Conservation (phyloP, 1,139 yeast species). For the Blastobotrys elegans region DNA sequence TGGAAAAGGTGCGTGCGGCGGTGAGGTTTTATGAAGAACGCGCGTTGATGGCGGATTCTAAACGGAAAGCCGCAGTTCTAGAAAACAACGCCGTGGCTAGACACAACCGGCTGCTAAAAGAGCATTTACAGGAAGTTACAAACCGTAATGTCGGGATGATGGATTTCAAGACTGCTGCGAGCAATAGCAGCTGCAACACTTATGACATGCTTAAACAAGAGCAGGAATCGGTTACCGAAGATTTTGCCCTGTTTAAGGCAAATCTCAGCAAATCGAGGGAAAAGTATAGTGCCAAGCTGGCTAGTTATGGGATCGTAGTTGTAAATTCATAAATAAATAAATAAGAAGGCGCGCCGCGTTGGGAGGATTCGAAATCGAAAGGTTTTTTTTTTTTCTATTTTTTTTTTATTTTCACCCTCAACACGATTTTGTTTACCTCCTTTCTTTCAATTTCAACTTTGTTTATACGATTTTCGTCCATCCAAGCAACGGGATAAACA, state of each 20-base stretch:
- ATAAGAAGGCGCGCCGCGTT: too few relatives aligned
- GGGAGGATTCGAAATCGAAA: background rate
- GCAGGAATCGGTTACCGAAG: conserved; percentile 18
- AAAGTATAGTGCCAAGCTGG: background rate
- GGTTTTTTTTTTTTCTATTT: background rate
- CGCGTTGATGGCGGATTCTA: conserved; percentile 35
- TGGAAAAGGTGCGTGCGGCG: conserved; percentile 34
- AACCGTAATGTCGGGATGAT: conserved; percentile 22
- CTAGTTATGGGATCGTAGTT: conserved; percentile 8
- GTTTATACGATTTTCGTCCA: background rate
- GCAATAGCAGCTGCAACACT: background rate
- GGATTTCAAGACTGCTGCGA: background rate
- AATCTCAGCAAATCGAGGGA: background rate
- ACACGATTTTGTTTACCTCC: background rate
- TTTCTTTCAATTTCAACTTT: background rate
- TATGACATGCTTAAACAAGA: conserved; percentile 20
- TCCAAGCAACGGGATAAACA: too few relatives aligned
- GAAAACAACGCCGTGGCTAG: conserved; percentile 31
- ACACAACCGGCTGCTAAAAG: conserved; percentile 33
- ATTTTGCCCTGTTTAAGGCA: conserved; percentile 14
- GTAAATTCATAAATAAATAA: too few relatives aligned
- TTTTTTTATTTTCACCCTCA: too few relatives aligned
- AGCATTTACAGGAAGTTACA: conserved; percentile 33
- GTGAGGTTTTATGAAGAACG: conserved; percentile 43
- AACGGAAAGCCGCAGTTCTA: conserved; percentile 33